phyloP scores from a whole-genome alignment of 345 rosid genomes.

The Populus alba region DNA sequence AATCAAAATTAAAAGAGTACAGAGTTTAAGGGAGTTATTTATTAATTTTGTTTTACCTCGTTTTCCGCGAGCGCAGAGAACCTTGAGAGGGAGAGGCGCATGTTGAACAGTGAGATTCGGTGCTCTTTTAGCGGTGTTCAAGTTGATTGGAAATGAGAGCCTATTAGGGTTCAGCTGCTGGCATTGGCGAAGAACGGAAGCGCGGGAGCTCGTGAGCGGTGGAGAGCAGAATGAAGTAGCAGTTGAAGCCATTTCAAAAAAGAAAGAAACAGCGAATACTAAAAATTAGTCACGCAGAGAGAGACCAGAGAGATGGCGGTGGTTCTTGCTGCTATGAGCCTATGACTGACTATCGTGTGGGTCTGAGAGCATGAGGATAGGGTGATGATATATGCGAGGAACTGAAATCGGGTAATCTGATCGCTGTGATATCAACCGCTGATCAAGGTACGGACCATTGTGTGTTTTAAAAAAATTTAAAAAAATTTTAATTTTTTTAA shows the following conservation, averaged over 20 bases:
- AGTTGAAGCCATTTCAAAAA: slow-evolving; percentile 24
- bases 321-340: not conserved
- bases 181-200: slow-evolving; percentile 16
- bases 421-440: not conserved
- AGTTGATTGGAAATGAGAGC: slow-evolving; percentile 32
- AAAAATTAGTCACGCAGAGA: not conserved
- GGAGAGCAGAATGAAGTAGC: not conserved
- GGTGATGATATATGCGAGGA: not conserved
- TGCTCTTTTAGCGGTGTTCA: not conserved
- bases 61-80: slow-evolving; percentile 7
- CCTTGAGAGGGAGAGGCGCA: slow-evolving; percentile 7
- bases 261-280: not conserved
- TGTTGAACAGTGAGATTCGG: not conserved
- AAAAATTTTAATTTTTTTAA: too few species aligned
- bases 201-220: slow-evolving; percentile 12
- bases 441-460: not conserved
- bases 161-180: not conserved
- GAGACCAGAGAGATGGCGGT: not conserved
- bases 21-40: not conserved
- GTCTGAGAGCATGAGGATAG: not conserved
- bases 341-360: not conserved
- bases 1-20: not conserved
- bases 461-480: too few species aligned
- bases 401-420: not conserved
- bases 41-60: not conserved